Conservation (phyloP, 306 rosid species). For the Benincasa hispida region DNA sequence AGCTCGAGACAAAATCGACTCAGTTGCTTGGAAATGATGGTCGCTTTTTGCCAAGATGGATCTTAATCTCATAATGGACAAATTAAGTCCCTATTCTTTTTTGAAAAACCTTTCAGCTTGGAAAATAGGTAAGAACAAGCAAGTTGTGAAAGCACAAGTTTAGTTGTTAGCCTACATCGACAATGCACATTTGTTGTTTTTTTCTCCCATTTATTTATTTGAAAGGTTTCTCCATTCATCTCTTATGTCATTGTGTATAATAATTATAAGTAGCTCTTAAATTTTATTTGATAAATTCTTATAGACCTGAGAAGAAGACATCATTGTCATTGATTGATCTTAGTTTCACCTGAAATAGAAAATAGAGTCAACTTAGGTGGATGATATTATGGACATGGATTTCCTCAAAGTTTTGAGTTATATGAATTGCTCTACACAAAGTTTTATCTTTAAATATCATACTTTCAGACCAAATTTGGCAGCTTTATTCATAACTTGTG, state of each 20-base stretch:
- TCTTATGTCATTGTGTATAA: constrained; percentile 2
- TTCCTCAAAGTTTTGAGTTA: too few species aligned
- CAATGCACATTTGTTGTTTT: background rate
- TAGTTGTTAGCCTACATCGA: background rate
- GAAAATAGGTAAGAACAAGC: background rate
- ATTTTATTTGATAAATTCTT: background rate
- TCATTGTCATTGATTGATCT: background rate
- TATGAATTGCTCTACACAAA: too few species aligned
- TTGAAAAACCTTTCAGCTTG: background rate
- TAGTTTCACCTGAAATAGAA: background rate
- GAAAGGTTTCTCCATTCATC: background rate
- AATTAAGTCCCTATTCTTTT: background rate
- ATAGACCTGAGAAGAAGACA: background rate
- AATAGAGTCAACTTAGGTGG: background rate
- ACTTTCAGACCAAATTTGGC: background rate
- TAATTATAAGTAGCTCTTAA: background rate
- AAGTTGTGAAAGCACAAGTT: too few species aligned
- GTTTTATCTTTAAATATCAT: too few species aligned
- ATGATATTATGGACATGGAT: background rate
- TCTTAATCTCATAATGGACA: constrained; percentile 3
- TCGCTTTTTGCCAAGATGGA: too few species aligned
- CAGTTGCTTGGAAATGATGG: constrained; percentile 80
- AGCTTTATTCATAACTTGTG: background rate
- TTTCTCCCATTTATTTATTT: background rate
- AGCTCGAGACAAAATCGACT: constrained; percentile 88